Conservation (phyloP, 495 filamentous ascomycete species). For the Mycothermus thermophilus region DNA sequence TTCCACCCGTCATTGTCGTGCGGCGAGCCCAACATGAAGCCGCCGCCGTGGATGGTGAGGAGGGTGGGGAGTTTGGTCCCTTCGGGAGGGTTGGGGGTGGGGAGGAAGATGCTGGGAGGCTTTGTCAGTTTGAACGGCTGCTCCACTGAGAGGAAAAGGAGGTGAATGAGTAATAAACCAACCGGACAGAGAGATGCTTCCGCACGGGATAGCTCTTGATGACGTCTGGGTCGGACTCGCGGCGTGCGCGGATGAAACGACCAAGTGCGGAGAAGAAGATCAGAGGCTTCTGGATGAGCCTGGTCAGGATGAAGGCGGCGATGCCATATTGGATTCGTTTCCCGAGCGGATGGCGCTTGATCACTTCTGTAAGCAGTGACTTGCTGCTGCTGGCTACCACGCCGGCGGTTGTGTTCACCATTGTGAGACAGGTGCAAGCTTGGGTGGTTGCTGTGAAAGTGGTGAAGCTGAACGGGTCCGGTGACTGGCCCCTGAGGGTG, state of each 20-base stretch:
- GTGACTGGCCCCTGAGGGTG: too few relatives aligned
- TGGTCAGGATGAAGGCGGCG: constrained; percentile 3
- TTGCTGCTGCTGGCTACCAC: too few relatives aligned
- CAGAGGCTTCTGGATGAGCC: constrained; percentile 5
- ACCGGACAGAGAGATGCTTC: constrained; percentile 9
- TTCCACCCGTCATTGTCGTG: constrained; percentile 29
- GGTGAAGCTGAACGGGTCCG: too few relatives aligned
- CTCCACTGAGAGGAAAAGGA: neutral
- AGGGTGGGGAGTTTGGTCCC: constrained; percentile 19
- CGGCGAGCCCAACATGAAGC: constrained; percentile 22
- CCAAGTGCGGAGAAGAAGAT: neutral
- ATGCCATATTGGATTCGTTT: constrained; percentile 6
- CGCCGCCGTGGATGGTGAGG: constrained; percentile 29
- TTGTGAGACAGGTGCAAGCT: too few relatives aligned
- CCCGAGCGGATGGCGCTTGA: neutral
- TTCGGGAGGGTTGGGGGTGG: constrained; percentile 3
- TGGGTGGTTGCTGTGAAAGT: too few relatives aligned
- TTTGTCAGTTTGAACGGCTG: neutral
- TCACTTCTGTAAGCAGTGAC: too few relatives aligned
- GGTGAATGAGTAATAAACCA: too few relatives aligned
- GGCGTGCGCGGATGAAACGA: neutral
- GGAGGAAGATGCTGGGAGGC: constrained; percentile 18
- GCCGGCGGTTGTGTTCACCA: too few relatives aligned
- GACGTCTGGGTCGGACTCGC: constrained; percentile 5
- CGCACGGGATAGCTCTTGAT: constrained; percentile 11